Base-by-base conservation (phyloP, 2,329 filamentous ascomycete species). In the Stagonosporopsis tanaceti region DNA sequence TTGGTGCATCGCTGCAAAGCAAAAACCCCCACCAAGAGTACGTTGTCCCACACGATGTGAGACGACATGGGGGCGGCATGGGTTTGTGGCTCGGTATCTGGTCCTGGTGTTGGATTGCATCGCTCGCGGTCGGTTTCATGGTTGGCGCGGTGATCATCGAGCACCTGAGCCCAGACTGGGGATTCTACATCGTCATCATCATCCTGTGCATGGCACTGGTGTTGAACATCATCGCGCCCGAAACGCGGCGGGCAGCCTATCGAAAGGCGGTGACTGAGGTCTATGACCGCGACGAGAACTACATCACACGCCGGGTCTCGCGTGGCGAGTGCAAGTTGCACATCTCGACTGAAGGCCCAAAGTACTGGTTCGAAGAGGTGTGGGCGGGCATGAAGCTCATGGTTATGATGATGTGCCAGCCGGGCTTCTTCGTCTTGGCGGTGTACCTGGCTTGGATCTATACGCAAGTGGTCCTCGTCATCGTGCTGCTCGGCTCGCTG, bases 391-490 rank as follows among this genome's bases (percentile, higher is more conserved):
- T 90, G 20, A 79, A 85, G 17, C 80, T 94, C 41, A 87, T 84
- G 45, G 72, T 84, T 20, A 85, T 88, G 67, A 93, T 93, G 90
- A 79, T 92, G 47, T 84, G 83, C 35, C 90, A 93, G 70, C 85
- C 88, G 3, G 90, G 90, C 0, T 93, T 93, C 71, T 75, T 86
- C n/a, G 76, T 92, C 28, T 80, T 93, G 68, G 84, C 89, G 1
- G 59, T 90, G n/a, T 93, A 93, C 73, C 80, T 88, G 14, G 88
- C 84, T 6, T 93, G 90, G 90, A 90, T 92, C 42, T 92, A 93
- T 72, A 89, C 88, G 2, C 88, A 93, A 67, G 82, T 92, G 2
- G 88, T 91, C 5, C 79, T 93, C 52, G 81, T 92, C 56, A 90
- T 93, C 58, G 80, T 91, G 55, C 79, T 87, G 15, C 81, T 93